Base-by-base conservation (phyloP, 257 asterid species). In the Lithospermum erythrorhizon region DNA sequence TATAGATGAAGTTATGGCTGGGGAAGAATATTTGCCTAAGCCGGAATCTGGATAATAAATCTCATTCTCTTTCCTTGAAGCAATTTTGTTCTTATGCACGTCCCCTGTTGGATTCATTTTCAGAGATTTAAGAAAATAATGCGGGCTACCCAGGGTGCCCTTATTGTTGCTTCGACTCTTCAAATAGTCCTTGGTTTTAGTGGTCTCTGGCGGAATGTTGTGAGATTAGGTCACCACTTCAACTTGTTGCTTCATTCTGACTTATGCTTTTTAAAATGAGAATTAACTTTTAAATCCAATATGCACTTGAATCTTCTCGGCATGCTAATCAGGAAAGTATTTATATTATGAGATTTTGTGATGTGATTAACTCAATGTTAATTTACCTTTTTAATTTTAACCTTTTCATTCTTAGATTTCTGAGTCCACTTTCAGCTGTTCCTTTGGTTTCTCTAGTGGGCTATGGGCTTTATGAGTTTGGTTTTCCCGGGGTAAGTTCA, bases 71-170 rank as follows among this genome's bases (percentile, higher is more conserved):
- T 20, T 53, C 5, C 60, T 25, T 24, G 20, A 56, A 10, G 37
- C 30, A 18, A 7, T 56, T 25, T 22, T 27, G 32, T 56, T 56
- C 60, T 56, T 25, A 56, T 10, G 37, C 37, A 4, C 11, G 1
- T 45, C 29, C 22, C 14, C 25, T 69, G 35, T 53, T 63, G 20
- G 32, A 51, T 49, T 29, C 18, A 5, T 59, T 22, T 55, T 23
- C 81, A 86, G 95, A 83, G 65, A 70, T 89, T 89, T 78, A 81
- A 72, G 78, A 89, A 89, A 77, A 73, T 73, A 68, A 88, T 88
- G 96, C 73, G 96, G 71, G 96, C 96, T 21, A 82, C 90, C 1
- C 96, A 89, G 53, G 96, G 96, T 21, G 94, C 96, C 47, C 75
- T 83, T 51, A 86, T 89, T 17, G 81, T 89, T 64, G 95, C 94